Conservation (phyloP, 73 alveolate genomes). For the Loxodes magnus region DNA sequence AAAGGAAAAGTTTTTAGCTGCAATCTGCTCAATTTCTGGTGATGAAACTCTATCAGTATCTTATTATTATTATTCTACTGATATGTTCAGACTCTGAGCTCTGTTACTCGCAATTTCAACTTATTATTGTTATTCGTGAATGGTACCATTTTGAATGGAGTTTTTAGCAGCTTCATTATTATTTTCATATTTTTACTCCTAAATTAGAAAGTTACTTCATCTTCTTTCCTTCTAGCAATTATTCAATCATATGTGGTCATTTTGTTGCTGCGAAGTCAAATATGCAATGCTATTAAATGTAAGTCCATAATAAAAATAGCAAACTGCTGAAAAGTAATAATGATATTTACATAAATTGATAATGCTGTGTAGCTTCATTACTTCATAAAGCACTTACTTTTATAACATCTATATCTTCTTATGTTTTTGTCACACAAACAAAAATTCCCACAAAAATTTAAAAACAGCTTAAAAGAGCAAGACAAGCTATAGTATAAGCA, state of each 20-base stretch:
- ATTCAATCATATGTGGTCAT: constrained; percentile 1
- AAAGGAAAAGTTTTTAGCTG: too few relatives aligned
- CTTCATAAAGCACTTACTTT: not conserved
- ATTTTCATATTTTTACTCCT: too few relatives aligned
- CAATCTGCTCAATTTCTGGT: too few relatives aligned
- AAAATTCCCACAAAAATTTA: not conserved
- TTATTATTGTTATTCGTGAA: too few relatives aligned
- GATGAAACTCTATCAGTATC: too few relatives aligned
- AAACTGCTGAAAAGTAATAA: not conserved
- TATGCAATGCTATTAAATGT: not conserved
- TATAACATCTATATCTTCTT: not conserved
- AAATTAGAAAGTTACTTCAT: too few relatives aligned
- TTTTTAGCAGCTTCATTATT: too few relatives aligned
- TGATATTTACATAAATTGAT: not conserved
- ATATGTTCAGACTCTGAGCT: too few relatives aligned
- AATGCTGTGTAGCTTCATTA: not conserved
- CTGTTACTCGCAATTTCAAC: too few relatives aligned
- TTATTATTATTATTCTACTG: too few relatives aligned
- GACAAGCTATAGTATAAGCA: not conserved
- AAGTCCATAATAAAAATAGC: not conserved
- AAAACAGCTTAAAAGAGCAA: not conserved
- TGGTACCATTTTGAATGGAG: too few relatives aligned
- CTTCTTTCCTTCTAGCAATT: too few relatives aligned
- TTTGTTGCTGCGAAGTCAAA: not conserved
- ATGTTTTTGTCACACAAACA: not conserved